A percentile compares a stretch with the other conserved stretches of the same genome.
These are phyloP conservation scores for Miamiensis avidus DNA, from an alignment of 169 alveolate species.

Conservation along the genomic window DNA sequence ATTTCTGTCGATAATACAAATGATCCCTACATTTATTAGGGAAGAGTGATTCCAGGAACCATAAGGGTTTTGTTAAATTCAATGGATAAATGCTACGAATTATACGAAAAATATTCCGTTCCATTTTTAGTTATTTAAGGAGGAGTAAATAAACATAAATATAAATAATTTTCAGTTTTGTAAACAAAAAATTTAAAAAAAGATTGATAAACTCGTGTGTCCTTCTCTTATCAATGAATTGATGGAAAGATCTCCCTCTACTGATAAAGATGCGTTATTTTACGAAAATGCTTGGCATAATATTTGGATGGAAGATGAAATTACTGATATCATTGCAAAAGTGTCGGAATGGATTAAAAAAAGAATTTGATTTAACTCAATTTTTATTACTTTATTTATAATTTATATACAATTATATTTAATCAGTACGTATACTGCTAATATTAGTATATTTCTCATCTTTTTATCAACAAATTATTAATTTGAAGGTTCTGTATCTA, in stretches of 20 bases:
- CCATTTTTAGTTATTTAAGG: slow-evolving; percentile 35
- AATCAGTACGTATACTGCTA: too few species aligned
- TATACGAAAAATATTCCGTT: slow-evolving; percentile 10
- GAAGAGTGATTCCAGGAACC: slow-evolving; percentile 28
- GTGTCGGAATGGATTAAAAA: slow-evolving; percentile 32
- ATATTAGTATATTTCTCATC: too few species aligned
- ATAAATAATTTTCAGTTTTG: too few species aligned
- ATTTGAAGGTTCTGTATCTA: too few species aligned
- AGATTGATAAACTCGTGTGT: slow-evolving; percentile 39
- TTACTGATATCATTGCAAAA: slow-evolving; percentile 20
- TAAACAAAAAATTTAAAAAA: too few species aligned
- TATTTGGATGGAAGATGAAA: slow-evolving; percentile 42
- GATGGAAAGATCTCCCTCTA: slow-evolving; percentile 25
- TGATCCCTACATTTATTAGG: slow-evolving; percentile 38
- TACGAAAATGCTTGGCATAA: slow-evolving; percentile 47
- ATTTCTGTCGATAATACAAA: slow-evolving; percentile 27
- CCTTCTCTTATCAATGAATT: slow-evolving; percentile 22
- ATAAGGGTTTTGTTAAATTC: background rate
- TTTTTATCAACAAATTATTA: too few species aligned
- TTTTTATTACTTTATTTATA: too few species aligned
- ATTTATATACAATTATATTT: too few species aligned
- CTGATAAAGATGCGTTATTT: slow-evolving; percentile 31
- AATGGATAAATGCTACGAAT: background rate
- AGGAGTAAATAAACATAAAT: background rate
- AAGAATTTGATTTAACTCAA: slow-evolving; percentile 47